Percentiles rank a stretch among this genome's conserved stretches.
Evolutionary conservation across 2,329 filamentous ascomycete genomes (phyloP).

Genomic region (Colletotrichum somersetense): DNA sequence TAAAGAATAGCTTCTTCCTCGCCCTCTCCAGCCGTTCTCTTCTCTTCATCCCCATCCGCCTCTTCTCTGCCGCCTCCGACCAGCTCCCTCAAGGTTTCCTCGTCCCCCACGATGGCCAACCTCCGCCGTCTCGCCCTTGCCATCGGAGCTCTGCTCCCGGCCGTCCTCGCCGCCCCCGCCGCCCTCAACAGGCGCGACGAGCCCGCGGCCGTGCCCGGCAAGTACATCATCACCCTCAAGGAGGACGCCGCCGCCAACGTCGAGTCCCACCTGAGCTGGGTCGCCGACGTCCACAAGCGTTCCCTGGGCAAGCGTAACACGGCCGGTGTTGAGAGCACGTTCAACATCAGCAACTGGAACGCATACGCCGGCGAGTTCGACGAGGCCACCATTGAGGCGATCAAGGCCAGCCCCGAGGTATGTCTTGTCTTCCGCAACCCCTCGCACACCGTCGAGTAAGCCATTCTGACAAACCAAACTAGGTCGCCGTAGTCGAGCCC

Average conservation of each 20-base stretch:
- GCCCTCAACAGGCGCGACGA: slow-evolving; percentile 48
- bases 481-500: slow-evolving; percentile 52
- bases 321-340: slow-evolving; percentile 37
- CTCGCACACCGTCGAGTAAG: too few relatives aligned
- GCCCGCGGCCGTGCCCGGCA: slow-evolving; percentile 52
- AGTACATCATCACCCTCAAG: slow-evolving; percentile 63
- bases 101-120: slow-evolving; percentile 46
- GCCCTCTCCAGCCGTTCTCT: neutral
- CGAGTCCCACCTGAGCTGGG: slow-evolving; percentile 49
- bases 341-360: slow-evolving; percentile 51
- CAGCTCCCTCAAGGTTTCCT: slow-evolving; percentile 9
- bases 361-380: slow-evolving; percentile 61
- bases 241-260: slow-evolving; percentile 47
- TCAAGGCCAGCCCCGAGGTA: slow-evolving; percentile 56
- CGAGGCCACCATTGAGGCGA: slow-evolving; percentile 54
- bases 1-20: slow-evolving; percentile 21
- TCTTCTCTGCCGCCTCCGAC: slow-evolving; percentile 3
- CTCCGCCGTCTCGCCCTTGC: slow-evolving; percentile 49
- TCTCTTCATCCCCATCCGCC: slow-evolving; percentile 28
- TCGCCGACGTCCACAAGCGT: slow-evolving; percentile 50
- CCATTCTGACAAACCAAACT: neutral
- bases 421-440: too few relatives aligned
- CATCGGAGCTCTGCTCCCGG: slow-evolving; percentile 51
- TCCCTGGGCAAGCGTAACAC: slow-evolving; percentile 50
- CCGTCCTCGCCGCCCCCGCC: slow-evolving; percentile 41